Evolutionary conservation across 2,329 filamentous ascomycete genomes (phyloP), one percentile per base, ranked within the genome.

Genomic region (Juglanconis oblonga): DNA sequence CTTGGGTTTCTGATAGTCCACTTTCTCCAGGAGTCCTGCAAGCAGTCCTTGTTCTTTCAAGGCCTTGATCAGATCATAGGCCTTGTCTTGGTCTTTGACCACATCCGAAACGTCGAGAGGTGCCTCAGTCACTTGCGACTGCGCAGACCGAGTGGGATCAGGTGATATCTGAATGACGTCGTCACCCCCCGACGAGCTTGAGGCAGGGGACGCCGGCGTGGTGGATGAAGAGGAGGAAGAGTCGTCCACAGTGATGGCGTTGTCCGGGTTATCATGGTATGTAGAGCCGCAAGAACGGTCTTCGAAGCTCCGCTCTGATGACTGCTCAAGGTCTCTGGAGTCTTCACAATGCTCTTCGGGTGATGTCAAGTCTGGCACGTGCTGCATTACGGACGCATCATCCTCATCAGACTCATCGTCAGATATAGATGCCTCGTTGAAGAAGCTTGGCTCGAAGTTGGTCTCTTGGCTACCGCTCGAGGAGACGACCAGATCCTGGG

Each of bases 11-110:
- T 61, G 62, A 54, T 67, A 67, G 9, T 68, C 68, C 8, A 70
- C 33, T 35, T 67, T 44, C 14, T 67, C 64, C 14, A 78, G 49
- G 5, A 73, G 69, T 14, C 64, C 70, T 33, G 73, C 67, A 3
- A 79, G 67, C 3, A 73, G 52, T 6, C 71, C 66, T 36, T 67
- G 71, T 1, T 59, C 64, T 49, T 69, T 61, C n/a, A 73, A 64
- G 33, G 66, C 51, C 31, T 66, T 61, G 40, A 66, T 49, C 3
- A 65, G 52, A 24, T 55, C 49, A 13, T 45, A 45, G 13, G 56
- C 55, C 24, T 55, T 55, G 17, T 48, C 48, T n/a, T 53, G 55
- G 45, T 36, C 51, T 40, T 48, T 42, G 5, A 49, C 33, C 11
- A 60, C 38, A 35, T 42, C 45, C n/a, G 36, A 14, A n/a, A 14